Percentiles rank a stretch among this genome's conserved stretches.
Evolutionary conservation across 805 yeast species (phyloP).

Genomic region (Zygosaccharomyces bisporus): DNA sequence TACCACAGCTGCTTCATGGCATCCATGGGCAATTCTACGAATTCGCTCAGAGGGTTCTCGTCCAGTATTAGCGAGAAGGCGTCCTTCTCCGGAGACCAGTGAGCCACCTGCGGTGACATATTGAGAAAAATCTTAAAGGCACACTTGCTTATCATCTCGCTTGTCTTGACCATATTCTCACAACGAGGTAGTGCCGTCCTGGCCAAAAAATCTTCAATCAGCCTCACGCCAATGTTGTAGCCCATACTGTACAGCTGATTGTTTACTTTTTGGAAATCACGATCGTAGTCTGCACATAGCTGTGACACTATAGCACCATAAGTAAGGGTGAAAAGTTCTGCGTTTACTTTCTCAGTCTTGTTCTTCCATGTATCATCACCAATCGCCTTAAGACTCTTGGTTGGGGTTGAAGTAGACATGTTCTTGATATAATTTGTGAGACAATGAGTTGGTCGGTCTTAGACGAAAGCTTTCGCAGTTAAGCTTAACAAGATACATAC

Average conservation of each 20-base stretch:
- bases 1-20: constrained; percentile 82
- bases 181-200: constrained; percentile 85
- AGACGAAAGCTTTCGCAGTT: background rate
- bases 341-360: constrained; percentile 81
- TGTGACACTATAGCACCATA: constrained; percentile 94
- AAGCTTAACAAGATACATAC: background rate
- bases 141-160: constrained; percentile 77
- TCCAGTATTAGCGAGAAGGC: constrained; percentile 66
- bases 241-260: constrained; percentile 89
- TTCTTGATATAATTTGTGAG: background rate
- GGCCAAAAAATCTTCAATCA: constrained; percentile 90
- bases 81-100: constrained; percentile 74
- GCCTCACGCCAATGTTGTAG: constrained; percentile 83
- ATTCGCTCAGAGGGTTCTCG: constrained; percentile 91
- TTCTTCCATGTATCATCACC: constrained; percentile 94
- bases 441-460: background rate
- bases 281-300: constrained; percentile 74
- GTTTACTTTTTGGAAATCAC: constrained; percentile 76
- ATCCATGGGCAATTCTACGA: constrained; percentile 89
- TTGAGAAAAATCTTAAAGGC: constrained; percentile 91
- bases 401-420: constrained; percentile 12
- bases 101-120: constrained; percentile 66
- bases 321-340: constrained; percentile 90
- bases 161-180: constrained; percentile 72
- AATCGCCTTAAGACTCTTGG: constrained; percentile 36